These are phyloP conservation scores for Pharus latifolius DNA, from an alignment of 176 grass and related monocot species.

Conservation along the genomic window DNA sequence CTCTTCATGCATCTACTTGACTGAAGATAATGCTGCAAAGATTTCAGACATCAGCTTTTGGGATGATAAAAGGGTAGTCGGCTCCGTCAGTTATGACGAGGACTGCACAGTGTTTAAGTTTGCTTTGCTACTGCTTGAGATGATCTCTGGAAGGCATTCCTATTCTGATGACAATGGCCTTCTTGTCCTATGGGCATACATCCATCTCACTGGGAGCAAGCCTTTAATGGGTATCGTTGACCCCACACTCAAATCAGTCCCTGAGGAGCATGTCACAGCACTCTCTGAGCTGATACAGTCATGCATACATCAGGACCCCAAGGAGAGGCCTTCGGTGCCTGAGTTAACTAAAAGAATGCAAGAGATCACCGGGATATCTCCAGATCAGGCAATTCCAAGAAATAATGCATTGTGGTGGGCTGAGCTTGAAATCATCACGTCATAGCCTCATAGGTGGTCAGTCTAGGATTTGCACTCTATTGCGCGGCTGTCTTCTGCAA, in stretches of 20 bases:
- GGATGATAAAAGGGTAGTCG: conserved; percentile 18
- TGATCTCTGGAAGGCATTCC: conserved; percentile 74
- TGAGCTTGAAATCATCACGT: conserved; percentile 68
- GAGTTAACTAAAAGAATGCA: conserved; percentile 49
- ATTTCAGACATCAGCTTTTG: conserved; percentile 39
- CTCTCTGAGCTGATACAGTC: conserved; percentile 44
- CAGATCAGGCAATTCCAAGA: conserved; percentile 38
- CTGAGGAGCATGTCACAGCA: conserved; percentile 31
- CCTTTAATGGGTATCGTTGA: conserved; percentile 64
- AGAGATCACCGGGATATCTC: conserved; percentile 53
- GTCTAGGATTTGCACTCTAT: neutral
- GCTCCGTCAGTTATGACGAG: conserved; percentile 23
- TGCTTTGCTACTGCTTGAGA: conserved; percentile 77
- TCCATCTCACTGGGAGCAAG: conserved; percentile 53
- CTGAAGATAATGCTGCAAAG: conserved; percentile 81
- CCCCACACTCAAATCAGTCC: conserved; percentile 51
- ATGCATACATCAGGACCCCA: conserved; percentile 46
- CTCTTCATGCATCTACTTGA: conserved; percentile 69
- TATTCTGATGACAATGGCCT: conserved; percentile 72
- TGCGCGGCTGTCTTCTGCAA: neutral
- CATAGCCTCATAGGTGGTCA: conserved; percentile 5
- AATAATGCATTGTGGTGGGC: conserved; percentile 72
- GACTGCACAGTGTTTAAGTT: conserved; percentile 57
- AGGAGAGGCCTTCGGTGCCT: conserved; percentile 36
- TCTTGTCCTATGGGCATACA: conserved; percentile 72